Evolutionary conservation across 148 eudicot species (phyloP).

Genomic region (Pharnaceum exiguum): DNA sequence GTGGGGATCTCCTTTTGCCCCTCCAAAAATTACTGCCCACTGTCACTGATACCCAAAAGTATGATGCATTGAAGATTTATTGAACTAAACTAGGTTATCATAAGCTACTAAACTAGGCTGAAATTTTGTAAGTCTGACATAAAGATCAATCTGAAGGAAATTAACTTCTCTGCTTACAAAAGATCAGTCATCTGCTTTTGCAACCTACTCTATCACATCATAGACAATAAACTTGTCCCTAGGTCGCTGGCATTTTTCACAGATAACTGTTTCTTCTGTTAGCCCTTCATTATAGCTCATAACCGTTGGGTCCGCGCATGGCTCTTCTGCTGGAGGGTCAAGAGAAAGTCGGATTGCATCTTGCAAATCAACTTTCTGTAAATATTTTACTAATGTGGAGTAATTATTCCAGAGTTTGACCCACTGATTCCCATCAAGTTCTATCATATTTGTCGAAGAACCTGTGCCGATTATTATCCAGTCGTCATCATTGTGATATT

Average conservation of each 20-base stretch:
- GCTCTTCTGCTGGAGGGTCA: conserved; percentile 24
- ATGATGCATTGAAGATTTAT: too few species aligned
- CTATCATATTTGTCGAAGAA: conserved; percentile 29
- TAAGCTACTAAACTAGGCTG: too few species aligned
- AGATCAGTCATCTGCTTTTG: neutral
- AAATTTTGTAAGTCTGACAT: too few species aligned
- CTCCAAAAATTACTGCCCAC: too few species aligned
- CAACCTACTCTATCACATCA: conserved; percentile 11
- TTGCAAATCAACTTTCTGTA: conserved; percentile 39
- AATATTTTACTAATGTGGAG: conserved; percentile 29
- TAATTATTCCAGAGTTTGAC: conserved; percentile 21
- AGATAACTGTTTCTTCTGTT: conserved; percentile 25
- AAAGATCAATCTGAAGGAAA: too few species aligned
- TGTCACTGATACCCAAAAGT: too few species aligned
- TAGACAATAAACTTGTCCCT: conserved; percentile 30
- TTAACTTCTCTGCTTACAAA: too few species aligned
- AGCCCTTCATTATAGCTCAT: conserved; percentile 33
- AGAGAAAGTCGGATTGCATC: conserved; percentile 39
- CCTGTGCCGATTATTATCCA: conserved; percentile 59
- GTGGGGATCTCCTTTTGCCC: too few species aligned
- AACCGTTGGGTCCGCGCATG: conserved; percentile 36
- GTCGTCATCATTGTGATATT: conserved; percentile 16
- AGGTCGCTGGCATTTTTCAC: conserved; percentile 42
- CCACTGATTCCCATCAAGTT: conserved; percentile 31
- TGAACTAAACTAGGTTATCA: too few species aligned